Evolutionary conservation across 2,329 filamentous ascomycete species (phyloP).

Genomic region (Alternaria angustiovoidea): DNA sequence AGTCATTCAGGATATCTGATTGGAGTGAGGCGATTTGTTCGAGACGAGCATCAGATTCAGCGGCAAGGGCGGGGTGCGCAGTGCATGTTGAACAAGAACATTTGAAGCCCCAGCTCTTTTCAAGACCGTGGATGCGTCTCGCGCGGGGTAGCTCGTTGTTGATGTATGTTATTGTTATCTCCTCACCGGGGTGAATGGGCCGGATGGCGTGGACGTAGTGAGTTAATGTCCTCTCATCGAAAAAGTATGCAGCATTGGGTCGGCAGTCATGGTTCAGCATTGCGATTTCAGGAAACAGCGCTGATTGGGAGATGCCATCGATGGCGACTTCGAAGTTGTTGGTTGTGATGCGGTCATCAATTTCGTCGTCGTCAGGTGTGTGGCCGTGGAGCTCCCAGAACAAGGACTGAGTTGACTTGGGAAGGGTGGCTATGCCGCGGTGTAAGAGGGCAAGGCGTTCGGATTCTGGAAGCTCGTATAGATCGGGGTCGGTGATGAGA

Average conservation of each 20-base stretch:
- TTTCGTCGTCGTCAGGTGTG: constrained; percentile 35
- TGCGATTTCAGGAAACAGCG: constrained; percentile 45
- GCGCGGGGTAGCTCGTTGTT: constrained; percentile 45
- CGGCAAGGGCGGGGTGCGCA: constrained; percentile 32
- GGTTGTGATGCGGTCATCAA: constrained; percentile 47
- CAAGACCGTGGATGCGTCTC: constrained; percentile 42
- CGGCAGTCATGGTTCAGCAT: constrained; percentile 50
- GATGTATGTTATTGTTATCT: constrained; percentile 56
- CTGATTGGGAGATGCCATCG: constrained; percentile 34
- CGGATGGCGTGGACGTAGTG: constrained; percentile 53
- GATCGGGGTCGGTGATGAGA: constrained; percentile 38
- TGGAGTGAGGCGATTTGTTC: constrained; percentile 42
- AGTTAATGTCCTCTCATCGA: constrained; percentile 48
- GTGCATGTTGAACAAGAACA: constrained; percentile 52
- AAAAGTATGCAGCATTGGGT: constrained; percentile 53
- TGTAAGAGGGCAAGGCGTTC: constrained; percentile 40
- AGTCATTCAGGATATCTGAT: constrained; percentile 38
- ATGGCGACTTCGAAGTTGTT: constrained; percentile 46
- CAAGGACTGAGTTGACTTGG: constrained; percentile 20
- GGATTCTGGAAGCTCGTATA: constrained; percentile 30
- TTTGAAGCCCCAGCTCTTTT: constrained; percentile 51
- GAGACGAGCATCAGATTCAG: constrained; percentile 48
- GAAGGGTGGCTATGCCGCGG: constrained; percentile 39
- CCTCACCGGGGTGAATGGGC: constrained; percentile 50
- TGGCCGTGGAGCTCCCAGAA: constrained; percentile 46